A percentile compares a stretch with the other conserved stretches of the same genome.
Evolutionary conservation across 2,329 filamentous ascomycete species (phyloP).

Genomic region (Ceratocystis variospora): DNA sequence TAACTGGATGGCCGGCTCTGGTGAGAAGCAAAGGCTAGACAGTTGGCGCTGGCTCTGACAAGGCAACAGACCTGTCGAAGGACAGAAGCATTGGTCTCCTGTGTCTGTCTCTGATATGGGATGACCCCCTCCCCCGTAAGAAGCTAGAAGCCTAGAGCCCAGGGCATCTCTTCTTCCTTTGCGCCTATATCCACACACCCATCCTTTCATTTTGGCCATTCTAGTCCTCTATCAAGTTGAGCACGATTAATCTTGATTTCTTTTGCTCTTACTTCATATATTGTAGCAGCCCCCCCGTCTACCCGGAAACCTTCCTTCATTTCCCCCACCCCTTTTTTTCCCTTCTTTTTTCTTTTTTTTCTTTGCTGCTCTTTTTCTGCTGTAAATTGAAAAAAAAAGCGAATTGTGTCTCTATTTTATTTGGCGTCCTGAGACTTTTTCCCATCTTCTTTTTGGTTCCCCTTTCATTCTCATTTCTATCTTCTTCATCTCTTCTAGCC

Average conservation of each 20-base stretch:
- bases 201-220: not conserved
- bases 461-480: too few relatives aligned
- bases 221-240: not conserved
- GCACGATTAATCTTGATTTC: not conserved
- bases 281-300: constrained; percentile 6
- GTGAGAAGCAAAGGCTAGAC: too few relatives aligned
- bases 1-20: too few relatives aligned
- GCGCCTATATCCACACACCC: not conserved
- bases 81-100: too few relatives aligned
- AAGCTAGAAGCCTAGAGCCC: not conserved
- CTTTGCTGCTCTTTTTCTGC: constrained; percentile 7
- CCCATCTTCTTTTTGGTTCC: too few relatives aligned
- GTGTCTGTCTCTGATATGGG: not conserved
- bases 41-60: too few relatives aligned
- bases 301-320: not conserved
- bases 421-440: too few relatives aligned
- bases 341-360: not conserved
- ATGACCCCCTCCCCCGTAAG: not conserved
- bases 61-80: too few relatives aligned
- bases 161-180: not conserved
- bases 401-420: too few relatives aligned
- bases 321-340: constrained; percentile 1
- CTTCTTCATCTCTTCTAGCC: too few relatives aligned
- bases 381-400: too few relatives aligned
- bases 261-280: constrained; percentile 7